Percentiles rank a stretch among this genome's conserved stretches.
Evolutionary conservation across 164 flowering plant genomes (phyloP).

Genomic region (Berberis thunbergii): DNA sequence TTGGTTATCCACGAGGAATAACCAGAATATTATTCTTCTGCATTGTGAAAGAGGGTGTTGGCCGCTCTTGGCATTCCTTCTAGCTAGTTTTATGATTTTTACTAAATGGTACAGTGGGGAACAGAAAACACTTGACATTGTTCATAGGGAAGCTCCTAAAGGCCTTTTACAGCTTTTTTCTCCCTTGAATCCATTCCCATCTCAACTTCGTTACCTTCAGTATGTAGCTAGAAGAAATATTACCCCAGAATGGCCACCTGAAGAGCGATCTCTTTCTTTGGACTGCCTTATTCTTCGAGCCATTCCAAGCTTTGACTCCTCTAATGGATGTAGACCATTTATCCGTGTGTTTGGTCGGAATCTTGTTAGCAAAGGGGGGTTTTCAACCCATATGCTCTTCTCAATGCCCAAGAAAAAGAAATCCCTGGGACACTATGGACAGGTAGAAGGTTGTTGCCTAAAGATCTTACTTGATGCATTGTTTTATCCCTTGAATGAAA

Average conservation of each 20-base stretch:
- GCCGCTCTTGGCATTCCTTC: constrained; percentile 85
- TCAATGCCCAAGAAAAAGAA: constrained; percentile 76
- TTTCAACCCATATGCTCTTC: constrained; percentile 78
- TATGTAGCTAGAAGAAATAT: constrained; percentile 88
- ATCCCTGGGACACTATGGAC: constrained; percentile 59
- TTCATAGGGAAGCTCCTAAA: constrained; percentile 95
- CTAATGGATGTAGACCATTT: constrained; percentile 84
- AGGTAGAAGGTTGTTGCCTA: constrained; percentile 33
- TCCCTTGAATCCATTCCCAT: constrained; percentile 87
- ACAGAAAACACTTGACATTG: constrained; percentile 73
- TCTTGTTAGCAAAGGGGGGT: constrained; percentile 53
- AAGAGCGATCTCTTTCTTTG: constrained; percentile 81
- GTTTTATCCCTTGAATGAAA: neutral
- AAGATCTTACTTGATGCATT: neutral
- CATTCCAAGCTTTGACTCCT: constrained; percentile 79
- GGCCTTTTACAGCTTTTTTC: constrained; percentile 78
- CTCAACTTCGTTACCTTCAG: constrained; percentile 94
- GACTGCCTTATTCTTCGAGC: constrained; percentile 90
- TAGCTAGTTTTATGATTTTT: constrained; percentile 76
- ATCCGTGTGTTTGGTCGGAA: constrained; percentile 88
- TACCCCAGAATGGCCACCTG: constrained; percentile 92
- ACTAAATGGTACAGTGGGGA: constrained; percentile 78
- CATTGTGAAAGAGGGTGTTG: constrained; percentile 99
- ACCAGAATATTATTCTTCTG: constrained; percentile 68
- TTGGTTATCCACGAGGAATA: constrained; percentile 70